These are phyloP conservation scores for Colletotrichum neosansevieriae DNA, from an alignment of 2,329 filamentous ascomycete genomes.

Conservation along the genomic window DNA sequence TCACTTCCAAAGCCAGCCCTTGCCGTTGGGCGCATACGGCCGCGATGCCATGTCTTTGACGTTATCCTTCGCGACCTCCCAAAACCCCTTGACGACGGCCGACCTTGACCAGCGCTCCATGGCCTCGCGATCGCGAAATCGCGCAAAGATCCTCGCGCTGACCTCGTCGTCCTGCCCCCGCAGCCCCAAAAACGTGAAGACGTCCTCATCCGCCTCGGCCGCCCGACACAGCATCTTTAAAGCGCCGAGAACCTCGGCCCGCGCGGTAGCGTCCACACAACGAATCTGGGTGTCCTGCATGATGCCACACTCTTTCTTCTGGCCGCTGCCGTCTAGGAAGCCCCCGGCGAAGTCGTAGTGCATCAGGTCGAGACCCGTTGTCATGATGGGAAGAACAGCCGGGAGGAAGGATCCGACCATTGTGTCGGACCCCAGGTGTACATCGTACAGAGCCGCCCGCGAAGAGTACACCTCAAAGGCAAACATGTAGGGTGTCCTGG, in stretches of 20 bases:
- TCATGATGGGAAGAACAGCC: conserved; percentile 41
- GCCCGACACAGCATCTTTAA: too few species aligned
- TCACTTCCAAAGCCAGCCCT: conserved; percentile 46
- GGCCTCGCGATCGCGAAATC: too few species aligned
- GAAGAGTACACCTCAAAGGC: too few species aligned
- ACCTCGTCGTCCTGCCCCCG: too few species aligned
- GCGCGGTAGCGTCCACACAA: conserved; percentile 30
- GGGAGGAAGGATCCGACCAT: too few species aligned
- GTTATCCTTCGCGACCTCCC: conserved; percentile 41
- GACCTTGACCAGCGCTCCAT: too few species aligned
- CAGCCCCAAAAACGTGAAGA: too few species aligned
- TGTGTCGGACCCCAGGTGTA: too few species aligned
- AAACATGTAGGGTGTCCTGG: too few species aligned
- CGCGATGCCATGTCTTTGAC: conserved; percentile 42
- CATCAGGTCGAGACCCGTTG: conserved; percentile 44
- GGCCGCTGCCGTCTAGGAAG: conserved; percentile 42
- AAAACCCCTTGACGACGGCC: conserved; percentile 32
- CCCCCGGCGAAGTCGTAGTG: conserved; percentile 43
- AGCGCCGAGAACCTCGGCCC: conserved; percentile 37
- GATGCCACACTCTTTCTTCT: conserved; percentile 43
- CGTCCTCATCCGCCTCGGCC: too few species aligned
- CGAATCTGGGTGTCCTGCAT: conserved; percentile 44
- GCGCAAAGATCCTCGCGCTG: too few species aligned
- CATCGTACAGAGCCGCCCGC: too few species aligned
- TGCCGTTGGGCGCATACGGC: conserved; percentile 43